Evolutionary conservation across 768 basidiomycete genomes (phyloP), one percentile per base, ranked within the genome.

Genomic region (Russula griseocarnosa): DNA sequence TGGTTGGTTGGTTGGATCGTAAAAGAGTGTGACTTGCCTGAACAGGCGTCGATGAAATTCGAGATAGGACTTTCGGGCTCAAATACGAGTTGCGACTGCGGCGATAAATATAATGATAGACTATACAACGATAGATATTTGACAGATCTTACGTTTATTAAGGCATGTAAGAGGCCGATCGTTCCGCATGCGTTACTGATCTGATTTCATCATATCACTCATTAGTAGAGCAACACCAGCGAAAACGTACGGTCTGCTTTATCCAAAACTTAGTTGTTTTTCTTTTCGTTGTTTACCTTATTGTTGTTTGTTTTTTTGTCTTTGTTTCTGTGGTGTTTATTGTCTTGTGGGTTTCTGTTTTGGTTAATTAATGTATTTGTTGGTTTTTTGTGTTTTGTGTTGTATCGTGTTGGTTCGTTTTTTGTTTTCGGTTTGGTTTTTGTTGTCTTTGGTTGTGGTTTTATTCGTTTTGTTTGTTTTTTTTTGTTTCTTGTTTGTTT

Each of bases 221-320:
- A 62, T 22, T 13, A 26, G 5, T 24, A 18, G 53, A 13, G 22
- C 11, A 24, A 20, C 20, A 36, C 16, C 3, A 38, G 52, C 16
- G 34, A 3, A 51, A 34, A 71, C 81, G 36, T 61, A 92, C 93
- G 57, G 90, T 96, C 73, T 97, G 94, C 73, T 92, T 93, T 77
- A 96, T 92, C 82, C 86, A 97, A 69, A 94, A 77, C 5, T n/a
- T n/a, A n/a, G n/a, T n/a, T n/a, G n/a, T n/a, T n/a, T n/a, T n/a
- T n/a, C n/a, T n/a, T n/a, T n/a, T n/a, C n/a, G n/a, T n/a, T n/a
- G n/a, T n/a, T n/a, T n/a, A n/a, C n/a, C n/a, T n/a, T n/a, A n/a
- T n/a, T n/a, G n/a, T n/a, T n/a, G n/a, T n/a, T n/a, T n/a, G n/a
- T n/a, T n/a, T n/a, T n/a, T n/a, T n/a, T n/a, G n/a, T n/a, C n/a